Base-by-base conservation (phyloP, 208 protist species). In the Leptomonas pyrrhocoris region DNA sequence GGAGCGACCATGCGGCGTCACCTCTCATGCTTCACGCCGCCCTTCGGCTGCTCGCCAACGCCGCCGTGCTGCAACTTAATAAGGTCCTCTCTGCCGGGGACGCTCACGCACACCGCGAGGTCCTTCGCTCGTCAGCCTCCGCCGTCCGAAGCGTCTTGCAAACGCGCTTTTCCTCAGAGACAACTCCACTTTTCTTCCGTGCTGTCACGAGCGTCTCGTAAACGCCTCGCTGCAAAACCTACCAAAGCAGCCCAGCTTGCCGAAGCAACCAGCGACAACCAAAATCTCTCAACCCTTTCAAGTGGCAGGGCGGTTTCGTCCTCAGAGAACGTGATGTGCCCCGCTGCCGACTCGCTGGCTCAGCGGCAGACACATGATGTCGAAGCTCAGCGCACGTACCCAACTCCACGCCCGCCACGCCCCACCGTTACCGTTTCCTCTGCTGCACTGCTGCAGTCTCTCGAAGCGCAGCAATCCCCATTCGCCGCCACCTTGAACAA, bases 401-500 rank as follows among this genome's bases (percentile, higher is more conserved):
- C 36, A 28, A 25, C 58, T 4, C 7, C 38, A 40, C 68, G 18
- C 23, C 6, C 30, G 25, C 60, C 21, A 21, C 58, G 30, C 18
- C 28, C 40, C 1, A 15, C 16, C 16, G 8, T 3, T 19, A 61
- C 31, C 19, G 30, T 67, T 5, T 56, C 68, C n/a, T 53, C 68
- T 18, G 58, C 48, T 8, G 40, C n/a, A n/a, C 42, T 61, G 1
- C 21, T 66, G 34, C 36, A 27, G 18, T 58, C 34, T 15, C 43
- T 68, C 43, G 51, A 67, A 38, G 59, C 28, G 16, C 50, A 59
- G 25, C 34, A 71, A 23, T 57, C 57, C n/a, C 46, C 50, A 5
- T 66, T 64, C 50, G 53, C 31, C 18, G 50, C 65, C 21, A 80
- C 64, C 13, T 9, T 69, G 7, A 38, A 49, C 45, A 77, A 72